Base-by-base conservation (phyloP, 345 rosid genomes). In the Conringia planisiliqua region DNA sequence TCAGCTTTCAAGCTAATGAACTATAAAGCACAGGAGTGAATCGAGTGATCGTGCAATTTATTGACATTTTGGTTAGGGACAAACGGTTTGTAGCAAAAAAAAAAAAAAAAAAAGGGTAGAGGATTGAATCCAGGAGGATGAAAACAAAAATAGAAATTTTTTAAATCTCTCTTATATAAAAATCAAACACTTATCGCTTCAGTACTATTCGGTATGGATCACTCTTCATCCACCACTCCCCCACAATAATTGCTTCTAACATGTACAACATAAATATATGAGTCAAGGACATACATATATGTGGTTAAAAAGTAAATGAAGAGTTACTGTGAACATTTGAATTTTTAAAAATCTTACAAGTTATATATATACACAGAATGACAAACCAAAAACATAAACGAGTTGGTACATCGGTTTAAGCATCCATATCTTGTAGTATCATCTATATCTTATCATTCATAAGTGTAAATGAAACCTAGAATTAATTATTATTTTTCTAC, bases 171-270 rank as follows among this genome's bases (percentile, higher is more conserved):
- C 27, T 32, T 64, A 58, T 14, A 12, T 35, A 35, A 58, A 60
- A 26, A 46, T 13, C 35, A 59, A 40, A 61, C 18, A 75, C 74
- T 61, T 66, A 54, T 68, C 46, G 27, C 32, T 51, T 68, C 47
- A 61, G 70, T 76, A 69, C 79, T 54, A 54, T 62, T 44, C 80
- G 60, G 80, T 76, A 70, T 76, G 80, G 80, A 62, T 54, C 80
- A 70, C 66, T 54, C 71, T 62, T 55, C 70, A 11, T 55, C 72
- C 66, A 76, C 58, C 66, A 70, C 56, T 59, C 68, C 62, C 44
- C 51, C 65, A 10, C 51, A 51, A 32, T 61, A 60, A 68, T 68
- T 61, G 73, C 43, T 57, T 32, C 30, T 38, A 66, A 63, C 72
- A 74, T 57, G 65, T 65, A 74, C 67, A 59, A 17, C 72, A 57